Conservation (phyloP, 352 stramenopile species). For the Pythium periplocum region DNA sequence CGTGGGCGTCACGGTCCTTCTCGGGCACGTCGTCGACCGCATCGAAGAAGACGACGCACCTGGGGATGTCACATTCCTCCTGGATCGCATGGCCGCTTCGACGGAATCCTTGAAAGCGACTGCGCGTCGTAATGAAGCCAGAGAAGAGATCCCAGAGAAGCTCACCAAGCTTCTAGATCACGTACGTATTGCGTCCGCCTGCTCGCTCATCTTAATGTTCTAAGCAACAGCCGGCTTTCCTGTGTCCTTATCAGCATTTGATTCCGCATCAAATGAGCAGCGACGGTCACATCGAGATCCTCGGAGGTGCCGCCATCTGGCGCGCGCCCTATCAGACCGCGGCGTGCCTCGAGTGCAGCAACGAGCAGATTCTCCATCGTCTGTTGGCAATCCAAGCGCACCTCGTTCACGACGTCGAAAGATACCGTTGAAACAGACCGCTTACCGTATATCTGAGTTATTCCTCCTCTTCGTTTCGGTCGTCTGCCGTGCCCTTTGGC, state of each 20-base stretch:
- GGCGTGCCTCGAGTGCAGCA: conserved; percentile 23
- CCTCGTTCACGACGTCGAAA: too few species aligned
- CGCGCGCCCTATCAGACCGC: conserved; percentile 25
- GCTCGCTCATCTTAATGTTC: background rate
- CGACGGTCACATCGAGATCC: conserved; percentile 18
- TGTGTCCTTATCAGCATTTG: conserved; percentile 10
- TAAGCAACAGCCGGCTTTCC: background rate
- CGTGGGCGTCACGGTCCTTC: conserved; percentile 27
- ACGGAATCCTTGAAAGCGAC: conserved; percentile 9
- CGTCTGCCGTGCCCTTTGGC: too few species aligned
- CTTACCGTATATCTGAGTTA: too few species aligned
- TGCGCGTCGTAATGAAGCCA: background rate
- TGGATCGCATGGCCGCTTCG: conserved; percentile 1
- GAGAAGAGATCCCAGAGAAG: background rate
- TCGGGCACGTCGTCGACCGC: conserved; percentile 22
- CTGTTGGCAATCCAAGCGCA: conserved; percentile 24
- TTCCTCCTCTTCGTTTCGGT: too few species aligned
- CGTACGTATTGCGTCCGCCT: background rate
- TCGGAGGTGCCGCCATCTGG: conserved; percentile 44
- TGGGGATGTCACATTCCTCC: conserved; percentile 4
- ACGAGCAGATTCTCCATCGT: conserved; percentile 43
- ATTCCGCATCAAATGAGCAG: conserved; percentile 4
- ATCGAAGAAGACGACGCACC: conserved; percentile 12
- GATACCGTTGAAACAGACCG: too few species aligned
- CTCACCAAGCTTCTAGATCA: background rate